Conservation (phyloP, 192 early-diverging fungal species). For the Allomyces javanicus region DNA sequence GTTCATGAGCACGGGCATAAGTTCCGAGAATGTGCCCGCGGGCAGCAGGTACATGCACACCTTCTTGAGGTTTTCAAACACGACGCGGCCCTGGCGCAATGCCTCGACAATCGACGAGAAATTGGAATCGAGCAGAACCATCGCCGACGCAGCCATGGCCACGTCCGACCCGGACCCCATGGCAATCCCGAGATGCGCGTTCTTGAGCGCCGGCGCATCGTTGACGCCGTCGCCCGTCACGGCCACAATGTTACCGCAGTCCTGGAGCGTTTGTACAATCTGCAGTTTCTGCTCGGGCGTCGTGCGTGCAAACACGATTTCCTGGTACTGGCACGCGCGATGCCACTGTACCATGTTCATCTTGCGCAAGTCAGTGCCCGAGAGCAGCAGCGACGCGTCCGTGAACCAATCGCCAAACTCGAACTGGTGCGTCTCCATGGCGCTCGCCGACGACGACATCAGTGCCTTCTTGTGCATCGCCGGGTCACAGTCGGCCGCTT, state of each 20-base stretch:
- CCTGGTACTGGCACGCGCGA: constrained; percentile 36
- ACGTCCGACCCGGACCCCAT: constrained; percentile 70
- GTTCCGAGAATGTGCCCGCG: constrained; percentile 51
- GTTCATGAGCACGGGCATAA: constrained; percentile 54
- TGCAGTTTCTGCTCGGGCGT: constrained; percentile 70
- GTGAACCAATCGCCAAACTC: neutral
- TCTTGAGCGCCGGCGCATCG: constrained; percentile 72
- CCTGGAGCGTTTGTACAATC: constrained; percentile 46
- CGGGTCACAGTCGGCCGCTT: neutral
- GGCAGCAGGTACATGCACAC: constrained; percentile 67
- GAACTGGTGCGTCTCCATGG: neutral
- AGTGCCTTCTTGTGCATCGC: neutral
- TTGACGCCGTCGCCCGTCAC: constrained; percentile 91
- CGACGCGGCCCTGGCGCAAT: constrained; percentile 59
- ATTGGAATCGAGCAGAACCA: constrained; percentile 34
- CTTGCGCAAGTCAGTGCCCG: constrained; percentile 38
- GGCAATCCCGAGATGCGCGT: constrained; percentile 71
- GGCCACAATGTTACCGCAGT: constrained; percentile 48
- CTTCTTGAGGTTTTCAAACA: constrained; percentile 76
- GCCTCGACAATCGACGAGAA: constrained; percentile 45
- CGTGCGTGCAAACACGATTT: constrained; percentile 73
- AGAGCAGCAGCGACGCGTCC: constrained; percentile 30
- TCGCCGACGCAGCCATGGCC: constrained; percentile 43
- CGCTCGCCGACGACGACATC: neutral
- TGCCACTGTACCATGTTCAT: constrained; percentile 53